A percentile compares a stretch with the other conserved stretches of the same genome.
These are phyloP conservation scores for Nitzschia sp. DNA, from an alignment of 108 stramenopile genomes.

Conservation along the genomic window DNA sequence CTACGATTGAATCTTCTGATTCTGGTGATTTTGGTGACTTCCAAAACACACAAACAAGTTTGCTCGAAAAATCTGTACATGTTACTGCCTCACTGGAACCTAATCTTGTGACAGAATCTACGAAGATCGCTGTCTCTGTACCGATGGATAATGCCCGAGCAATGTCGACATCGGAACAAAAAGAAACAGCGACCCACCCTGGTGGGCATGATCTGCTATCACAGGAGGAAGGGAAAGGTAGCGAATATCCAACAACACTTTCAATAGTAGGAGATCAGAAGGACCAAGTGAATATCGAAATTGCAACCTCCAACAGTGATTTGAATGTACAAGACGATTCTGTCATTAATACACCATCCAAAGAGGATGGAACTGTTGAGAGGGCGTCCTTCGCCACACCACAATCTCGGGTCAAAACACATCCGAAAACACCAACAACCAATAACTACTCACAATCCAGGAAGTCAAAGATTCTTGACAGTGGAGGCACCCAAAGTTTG, in stretches of 20 bases:
- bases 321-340: too few relatives aligned
- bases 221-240: too few relatives aligned
- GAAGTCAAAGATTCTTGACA: neutral
- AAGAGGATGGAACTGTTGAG: neutral
- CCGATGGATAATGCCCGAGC: too few relatives aligned
- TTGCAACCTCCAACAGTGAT: too few relatives aligned
- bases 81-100: too few relatives aligned
- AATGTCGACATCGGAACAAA: neutral
- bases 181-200: neutral
- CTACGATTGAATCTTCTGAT: neutral
- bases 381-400: neutral
- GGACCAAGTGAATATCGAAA: too few relatives aligned
- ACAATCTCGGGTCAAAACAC: neutral
- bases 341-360: neutral
- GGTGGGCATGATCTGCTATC: neutral
- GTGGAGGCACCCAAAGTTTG: neutral
- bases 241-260: neutral
- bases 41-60: neutral
- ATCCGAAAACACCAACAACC: constrained; percentile 19
- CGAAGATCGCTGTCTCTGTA: too few relatives aligned
- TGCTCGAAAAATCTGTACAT: too few relatives aligned
- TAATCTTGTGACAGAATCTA: too few relatives aligned
- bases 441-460: constrained; percentile 13
- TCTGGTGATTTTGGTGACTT: constrained; percentile 31
- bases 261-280: too few relatives aligned